A percentile compares a stretch with the other conserved stretches of the same genome.
Evolutionary conservation across 441 rosid genomes (phyloP).

Genomic region (Gossypium trilobum): DNA sequence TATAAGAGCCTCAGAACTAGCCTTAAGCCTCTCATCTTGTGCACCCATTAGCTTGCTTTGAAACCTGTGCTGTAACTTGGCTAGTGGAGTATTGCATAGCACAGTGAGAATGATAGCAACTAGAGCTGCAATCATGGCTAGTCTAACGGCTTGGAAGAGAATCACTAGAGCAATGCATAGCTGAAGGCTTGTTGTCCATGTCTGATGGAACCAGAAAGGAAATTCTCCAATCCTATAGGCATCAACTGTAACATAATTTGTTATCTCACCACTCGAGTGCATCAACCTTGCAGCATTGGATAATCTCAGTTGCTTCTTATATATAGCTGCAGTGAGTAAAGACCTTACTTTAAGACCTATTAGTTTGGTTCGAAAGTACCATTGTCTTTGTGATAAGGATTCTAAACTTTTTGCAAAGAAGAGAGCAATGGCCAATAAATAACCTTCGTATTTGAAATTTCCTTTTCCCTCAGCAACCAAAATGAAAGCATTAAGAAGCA

Average conservation of each 20-base stretch:
- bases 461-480: conserved; percentile 73
- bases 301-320: conserved; percentile 71
- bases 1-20: conserved; percentile 65
- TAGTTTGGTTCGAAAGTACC: conserved; percentile 76
- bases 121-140: conserved; percentile 78
- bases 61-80: conserved; percentile 70
- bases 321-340: conserved; percentile 68
- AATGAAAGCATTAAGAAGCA: conserved; percentile 77
- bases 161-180: conserved; percentile 61
- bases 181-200: conserved; percentile 86
- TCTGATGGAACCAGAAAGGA: conserved; percentile 92
- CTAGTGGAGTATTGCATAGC: conserved; percentile 57
- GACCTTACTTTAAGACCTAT: conserved; percentile 75
- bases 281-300: conserved; percentile 63
- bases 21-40: conserved; percentile 74
- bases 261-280: conserved; percentile 82
- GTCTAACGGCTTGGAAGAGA: conserved; percentile 71
- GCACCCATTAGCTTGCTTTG: conserved; percentile 70
- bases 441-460: conserved; percentile 63
- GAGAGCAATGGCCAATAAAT: conserved; percentile 53
- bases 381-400: conserved; percentile 83
- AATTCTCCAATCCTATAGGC: conserved; percentile 90
- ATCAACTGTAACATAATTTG: conserved; percentile 88
- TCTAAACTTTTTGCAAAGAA: conserved; percentile 60
- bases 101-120: conserved; percentile 57